These are phyloP conservation scores for Yamadazyma friedrichii DNA, from an alignment of 1,139 yeast species.

Conservation along the genomic window DNA sequence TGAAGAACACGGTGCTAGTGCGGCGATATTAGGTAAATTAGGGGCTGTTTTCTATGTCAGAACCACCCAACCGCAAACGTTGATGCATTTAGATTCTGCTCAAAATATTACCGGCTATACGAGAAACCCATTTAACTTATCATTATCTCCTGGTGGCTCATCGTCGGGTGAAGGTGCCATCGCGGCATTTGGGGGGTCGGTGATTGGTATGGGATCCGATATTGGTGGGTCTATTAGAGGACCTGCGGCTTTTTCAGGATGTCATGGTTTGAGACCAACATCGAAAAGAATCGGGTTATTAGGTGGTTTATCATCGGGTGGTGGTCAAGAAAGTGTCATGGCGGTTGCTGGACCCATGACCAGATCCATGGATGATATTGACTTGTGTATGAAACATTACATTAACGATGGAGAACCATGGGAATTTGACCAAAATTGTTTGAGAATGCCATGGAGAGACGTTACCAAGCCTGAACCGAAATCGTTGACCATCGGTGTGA, in stretches of 20 bases:
- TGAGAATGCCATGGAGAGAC: conserved; percentile 64
- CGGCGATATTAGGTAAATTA: conserved; percentile 51
- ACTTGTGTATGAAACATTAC: conserved; percentile 56
- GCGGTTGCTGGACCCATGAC: conserved; percentile 67
- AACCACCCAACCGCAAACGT: conserved; percentile 47
- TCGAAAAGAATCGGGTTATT: conserved; percentile 53
- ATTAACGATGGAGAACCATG: conserved; percentile 68
- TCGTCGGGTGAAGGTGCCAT: conserved; percentile 79
- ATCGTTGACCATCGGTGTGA: conserved; percentile 36
- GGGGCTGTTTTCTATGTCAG: conserved; percentile 65
- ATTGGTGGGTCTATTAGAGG: conserved; percentile 78
- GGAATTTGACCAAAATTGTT: conserved; percentile 55
- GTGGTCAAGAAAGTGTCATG: conserved; percentile 57
- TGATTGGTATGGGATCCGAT: conserved; percentile 72
- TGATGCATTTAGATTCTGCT: conserved; percentile 47
- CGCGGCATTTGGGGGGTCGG: conserved; percentile 63
- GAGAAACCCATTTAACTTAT: conserved; percentile 39
- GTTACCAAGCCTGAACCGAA: conserved; percentile 44
- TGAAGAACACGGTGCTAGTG: conserved; percentile 48
- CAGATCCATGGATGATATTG: conserved; percentile 61
- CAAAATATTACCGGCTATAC: conserved; percentile 42
- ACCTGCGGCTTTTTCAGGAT: conserved; percentile 72
- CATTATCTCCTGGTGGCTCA: conserved; percentile 56
- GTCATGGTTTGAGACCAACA: conserved; percentile 68
- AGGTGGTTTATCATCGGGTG: conserved; percentile 55